Percentiles rank a stretch among this genome's conserved stretches.
These are phyloP conservation scores for Oryza glumipatula DNA, from an alignment of 176 grass and related monocot genomes.

Conservation along the genomic window DNA sequence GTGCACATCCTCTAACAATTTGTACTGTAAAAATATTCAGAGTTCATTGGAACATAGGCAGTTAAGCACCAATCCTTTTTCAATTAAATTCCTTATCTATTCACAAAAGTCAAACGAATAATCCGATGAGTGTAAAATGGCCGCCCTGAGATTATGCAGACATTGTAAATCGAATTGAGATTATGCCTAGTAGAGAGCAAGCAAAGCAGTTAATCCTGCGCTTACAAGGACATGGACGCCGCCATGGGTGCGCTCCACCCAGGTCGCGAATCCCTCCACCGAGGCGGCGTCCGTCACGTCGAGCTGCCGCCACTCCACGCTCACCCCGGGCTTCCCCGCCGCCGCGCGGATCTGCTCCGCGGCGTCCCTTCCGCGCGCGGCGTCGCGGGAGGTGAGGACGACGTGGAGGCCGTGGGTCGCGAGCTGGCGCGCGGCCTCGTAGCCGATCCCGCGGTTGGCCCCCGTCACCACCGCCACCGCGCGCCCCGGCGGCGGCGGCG, in stretches of 20 bases:
- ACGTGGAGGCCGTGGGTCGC: slow-evolving; percentile 70
- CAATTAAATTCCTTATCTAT: not conserved
- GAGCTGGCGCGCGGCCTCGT: slow-evolving; percentile 73
- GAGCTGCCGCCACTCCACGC: slow-evolving; percentile 60
- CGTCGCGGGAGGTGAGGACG: slow-evolving; percentile 68
- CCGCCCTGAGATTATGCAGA: not conserved
- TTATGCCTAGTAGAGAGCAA: not conserved
- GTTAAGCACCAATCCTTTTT: not conserved
- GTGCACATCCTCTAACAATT: not conserved
- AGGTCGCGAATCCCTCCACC: slow-evolving; percentile 60
- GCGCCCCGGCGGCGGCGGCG: slow-evolving; percentile 39
- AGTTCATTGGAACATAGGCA: not conserved
- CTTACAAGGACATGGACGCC: slow-evolving; percentile 87
- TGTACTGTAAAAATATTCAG: not conserved
- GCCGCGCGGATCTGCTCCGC: slow-evolving; percentile 33
- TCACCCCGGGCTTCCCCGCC: not conserved
- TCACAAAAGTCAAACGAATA: not conserved
- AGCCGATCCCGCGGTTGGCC: slow-evolving; percentile 82
- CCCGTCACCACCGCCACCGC: slow-evolving; percentile 80
- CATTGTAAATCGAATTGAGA: not conserved
- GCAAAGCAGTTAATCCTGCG: too few relatives aligned
- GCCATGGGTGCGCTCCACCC: slow-evolving; percentile 51
- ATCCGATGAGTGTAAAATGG: not conserved
- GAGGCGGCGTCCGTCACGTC: slow-evolving; percentile 67
- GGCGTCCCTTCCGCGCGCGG: slow-evolving; percentile 42